Base-by-base conservation (phyloP, 345 rosid genomes). In the Balakata baccata region DNA sequence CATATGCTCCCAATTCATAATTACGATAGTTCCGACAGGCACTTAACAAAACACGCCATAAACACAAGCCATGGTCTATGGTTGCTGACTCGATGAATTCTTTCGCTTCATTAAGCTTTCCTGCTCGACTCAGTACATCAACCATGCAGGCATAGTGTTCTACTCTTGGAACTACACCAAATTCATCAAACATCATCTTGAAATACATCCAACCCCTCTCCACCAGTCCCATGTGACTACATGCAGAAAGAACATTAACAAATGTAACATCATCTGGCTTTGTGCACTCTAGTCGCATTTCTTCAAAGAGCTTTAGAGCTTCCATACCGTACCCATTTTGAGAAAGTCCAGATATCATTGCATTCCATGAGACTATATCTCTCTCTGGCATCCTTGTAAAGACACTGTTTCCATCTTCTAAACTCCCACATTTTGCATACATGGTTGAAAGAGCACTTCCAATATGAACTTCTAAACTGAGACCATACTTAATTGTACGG, bases 41-140 rank as follows among this genome's bases (percentile, higher is more conserved):
- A 52, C 91, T 80, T 71, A 90, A 77, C 38, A 88, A 74, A 77
- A 88, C 87, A 41, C 89, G 74, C 96, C 96, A 90, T 52, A 90
- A 83, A 77, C 86, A 86, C 71, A 87, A 65, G 23, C 90, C 88
- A 71, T 89, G 96, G 59, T 90, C 84, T n/a, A 86, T 71, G 25
- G 69, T 66, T 52, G 86, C 82, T 17, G 91, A 87, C 83, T 93
- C 97, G 2, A 93, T 91, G 75, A 89, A 87, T 71, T 84, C 89
- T 77, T 80, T 87, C 18, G 92, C 92, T 80, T 79, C 82, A 0
- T 39, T 57, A 25, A 79, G 68, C 69, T 69, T 58, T 69, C 79
- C 82, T 50, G 82, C 79, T 39, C 82, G 75, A 56, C 78, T 70
- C 41, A 75, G 70, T 37, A 74, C 69, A 65, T 74, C 82, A 58